Percentiles rank a stretch among this genome's conserved stretches.
Conservation (phyloP, 495 filamentous ascomycete genomes). For the Aspergillus steynii region DNA sequence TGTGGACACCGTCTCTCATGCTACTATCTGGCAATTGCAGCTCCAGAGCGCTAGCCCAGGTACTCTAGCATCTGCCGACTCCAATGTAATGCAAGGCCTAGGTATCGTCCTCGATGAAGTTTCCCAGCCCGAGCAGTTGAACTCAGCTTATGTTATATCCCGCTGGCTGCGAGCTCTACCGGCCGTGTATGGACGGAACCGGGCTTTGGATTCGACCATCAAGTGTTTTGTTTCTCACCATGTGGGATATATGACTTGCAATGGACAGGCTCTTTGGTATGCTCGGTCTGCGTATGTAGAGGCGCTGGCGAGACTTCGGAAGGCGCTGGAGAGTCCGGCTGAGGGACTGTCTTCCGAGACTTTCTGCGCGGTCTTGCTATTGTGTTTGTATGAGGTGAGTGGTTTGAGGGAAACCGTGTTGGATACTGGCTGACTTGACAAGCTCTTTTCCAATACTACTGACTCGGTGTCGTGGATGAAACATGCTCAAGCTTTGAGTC, state of each 20-base stretch:
- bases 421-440: neutral
- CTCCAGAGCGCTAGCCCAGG: constrained; percentile 4
- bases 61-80: constrained; percentile 12
- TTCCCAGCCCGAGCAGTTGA: constrained; percentile 18
- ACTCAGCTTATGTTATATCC: constrained; percentile 20
- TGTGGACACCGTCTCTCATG: neutral
- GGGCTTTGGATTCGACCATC: constrained; percentile 31
- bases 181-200: constrained; percentile 30
- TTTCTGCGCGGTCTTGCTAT: constrained; percentile 34
- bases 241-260: constrained; percentile 24
- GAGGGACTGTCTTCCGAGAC: constrained; percentile 33
- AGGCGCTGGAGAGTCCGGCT: constrained; percentile 21
- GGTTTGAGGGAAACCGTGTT: neutral
- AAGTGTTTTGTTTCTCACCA: constrained; percentile 35
- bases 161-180: constrained; percentile 36
- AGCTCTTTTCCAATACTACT: constrained; percentile 37
- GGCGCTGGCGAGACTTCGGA: constrained; percentile 28
- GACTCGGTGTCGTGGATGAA: constrained; percentile 40
- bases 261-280: constrained; percentile 30
- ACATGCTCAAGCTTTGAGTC: constrained; percentile 36
- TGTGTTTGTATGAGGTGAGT: constrained; percentile 39
- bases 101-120: constrained; percentile 28
- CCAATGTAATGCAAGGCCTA: constrained; percentile 30
- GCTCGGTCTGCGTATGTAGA: constrained; percentile 32
- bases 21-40: constrained; percentile 7